Percentiles rank a stretch among this genome's conserved stretches.
Conservation (phyloP, 345 rosid genomes). For the Eucalyptus microcorys region DNA sequence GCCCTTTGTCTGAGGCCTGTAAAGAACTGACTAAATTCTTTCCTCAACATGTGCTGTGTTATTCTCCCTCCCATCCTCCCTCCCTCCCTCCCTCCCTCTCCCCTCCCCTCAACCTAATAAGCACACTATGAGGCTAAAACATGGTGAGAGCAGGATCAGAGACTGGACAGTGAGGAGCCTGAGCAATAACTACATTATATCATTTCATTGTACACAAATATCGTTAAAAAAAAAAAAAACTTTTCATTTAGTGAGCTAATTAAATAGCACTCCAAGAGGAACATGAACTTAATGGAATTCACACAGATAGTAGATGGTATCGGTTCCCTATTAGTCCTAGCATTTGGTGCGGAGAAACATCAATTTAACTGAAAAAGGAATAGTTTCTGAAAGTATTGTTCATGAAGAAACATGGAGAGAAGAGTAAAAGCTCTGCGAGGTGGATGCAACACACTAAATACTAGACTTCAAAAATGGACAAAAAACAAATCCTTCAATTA, state of each 20-base stretch:
- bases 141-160: background rate
- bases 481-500: conserved; percentile 10
- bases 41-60: background rate
- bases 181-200: background rate
- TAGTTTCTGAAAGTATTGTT: background rate
- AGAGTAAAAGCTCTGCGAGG: background rate
- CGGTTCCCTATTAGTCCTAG: background rate
- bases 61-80: background rate
- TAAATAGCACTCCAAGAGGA: background rate
- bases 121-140: background rate
- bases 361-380: background rate
- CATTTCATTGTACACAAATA: background rate
- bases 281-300: background rate
- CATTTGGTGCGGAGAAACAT: background rate
- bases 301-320: background rate
- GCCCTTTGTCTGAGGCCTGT: background rate
- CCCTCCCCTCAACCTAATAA: background rate
- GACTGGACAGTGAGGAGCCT: background rate
- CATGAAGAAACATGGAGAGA: background rate
- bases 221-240: background rate
- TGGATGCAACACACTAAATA: background rate
- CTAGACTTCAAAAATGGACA: background rate
- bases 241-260: background rate
- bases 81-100: background rate
- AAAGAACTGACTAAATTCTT: background rate